These are phyloP conservation scores for Roridomyces roridus DNA, from an alignment of 768 basidiomycete species.

Conservation along the genomic window DNA sequence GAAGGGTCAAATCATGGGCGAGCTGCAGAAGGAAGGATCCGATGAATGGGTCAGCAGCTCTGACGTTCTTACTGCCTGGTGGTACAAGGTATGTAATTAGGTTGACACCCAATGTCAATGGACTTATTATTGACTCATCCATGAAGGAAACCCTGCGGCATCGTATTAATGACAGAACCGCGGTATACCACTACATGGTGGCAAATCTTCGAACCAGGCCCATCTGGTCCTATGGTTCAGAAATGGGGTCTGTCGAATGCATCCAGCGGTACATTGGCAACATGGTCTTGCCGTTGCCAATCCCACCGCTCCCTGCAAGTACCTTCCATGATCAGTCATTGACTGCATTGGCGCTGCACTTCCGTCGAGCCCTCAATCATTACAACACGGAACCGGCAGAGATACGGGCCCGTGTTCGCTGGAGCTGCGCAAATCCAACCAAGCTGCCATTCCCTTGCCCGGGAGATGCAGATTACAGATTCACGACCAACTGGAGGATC, in stretches of 20 bases:
- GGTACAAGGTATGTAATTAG: not conserved
- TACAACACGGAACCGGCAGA: conserved; percentile 3
- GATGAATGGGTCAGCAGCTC: conserved; percentile 4
- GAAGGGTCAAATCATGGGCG: not conserved
- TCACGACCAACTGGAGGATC: conserved; percentile 13
- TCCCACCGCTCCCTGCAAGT: not conserved
- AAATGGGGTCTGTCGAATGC: not conserved
- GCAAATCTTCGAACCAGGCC: not conserved
- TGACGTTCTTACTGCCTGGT: conserved; percentile 4
- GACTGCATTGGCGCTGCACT: not conserved
- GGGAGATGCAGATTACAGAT: not conserved
- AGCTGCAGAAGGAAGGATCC: not conserved
- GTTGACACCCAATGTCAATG: too few species aligned
- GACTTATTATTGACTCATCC: too few species aligned
- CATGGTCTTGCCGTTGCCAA: not conserved
- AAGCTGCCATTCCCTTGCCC: conserved; percentile 8
- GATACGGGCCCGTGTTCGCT: not conserved
- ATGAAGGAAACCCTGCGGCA: too few species aligned
- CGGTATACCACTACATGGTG: not conserved
- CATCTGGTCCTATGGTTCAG: not conserved
- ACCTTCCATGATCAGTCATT: not conserved
- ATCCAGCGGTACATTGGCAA: conserved; percentile 6
- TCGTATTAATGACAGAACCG: not conserved
- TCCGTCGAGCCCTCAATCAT: conserved; percentile 1
- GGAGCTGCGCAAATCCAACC: conserved; percentile 11